Conservation (phyloP, 192 early-diverging fungal genomes). For the Paraglomus occultum region DNA sequence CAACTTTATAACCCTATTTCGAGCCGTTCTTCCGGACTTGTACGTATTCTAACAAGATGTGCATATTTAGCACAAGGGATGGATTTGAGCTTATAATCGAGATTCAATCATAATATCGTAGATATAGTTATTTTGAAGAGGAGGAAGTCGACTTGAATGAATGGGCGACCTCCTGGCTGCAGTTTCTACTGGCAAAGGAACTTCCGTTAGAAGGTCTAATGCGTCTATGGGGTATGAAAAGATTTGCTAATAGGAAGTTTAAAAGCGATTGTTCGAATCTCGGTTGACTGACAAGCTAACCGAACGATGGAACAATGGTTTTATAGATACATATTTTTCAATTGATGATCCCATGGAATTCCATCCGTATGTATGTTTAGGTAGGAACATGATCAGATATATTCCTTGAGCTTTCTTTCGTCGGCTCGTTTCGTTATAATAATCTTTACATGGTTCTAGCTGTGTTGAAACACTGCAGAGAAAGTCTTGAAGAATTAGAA, state of each 20-base stretch:
- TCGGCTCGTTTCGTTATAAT: conserved; percentile 5
- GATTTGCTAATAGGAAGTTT: neutral
- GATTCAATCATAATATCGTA: conserved; percentile 16
- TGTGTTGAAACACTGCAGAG: conserved; percentile 71
- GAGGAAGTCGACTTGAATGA: conserved; percentile 90
- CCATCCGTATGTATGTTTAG: conserved; percentile 83
- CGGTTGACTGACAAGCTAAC: neutral
- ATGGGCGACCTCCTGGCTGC: conserved; percentile 82
- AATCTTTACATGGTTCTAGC: conserved; percentile 42
- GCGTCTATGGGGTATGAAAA: conserved; percentile 65
- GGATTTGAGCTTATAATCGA: neutral
- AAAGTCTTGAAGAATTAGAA: conserved; percentile 85
- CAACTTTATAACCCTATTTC: conserved; percentile 83
- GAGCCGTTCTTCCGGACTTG: conserved; percentile 81
- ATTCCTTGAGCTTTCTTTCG: neutral
- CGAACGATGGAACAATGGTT: neutral
- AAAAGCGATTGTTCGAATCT: neutral
- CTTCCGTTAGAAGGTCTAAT: conserved; percentile 78
- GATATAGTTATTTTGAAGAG: conserved; percentile 88
- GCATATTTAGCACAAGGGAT: neutral
- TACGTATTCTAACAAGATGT: conserved; percentile 45
- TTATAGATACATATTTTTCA: conserved; percentile 81
- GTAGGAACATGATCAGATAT: conserved; percentile 31
- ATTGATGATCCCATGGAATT: conserved; percentile 69
- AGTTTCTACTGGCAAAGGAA: conserved; percentile 76